Percentiles rank a stretch among this genome's conserved stretches.
phyloP scores from a whole-genome alignment of 176 grass and related monocot genomes.

The Hordeum marinum region DNA sequence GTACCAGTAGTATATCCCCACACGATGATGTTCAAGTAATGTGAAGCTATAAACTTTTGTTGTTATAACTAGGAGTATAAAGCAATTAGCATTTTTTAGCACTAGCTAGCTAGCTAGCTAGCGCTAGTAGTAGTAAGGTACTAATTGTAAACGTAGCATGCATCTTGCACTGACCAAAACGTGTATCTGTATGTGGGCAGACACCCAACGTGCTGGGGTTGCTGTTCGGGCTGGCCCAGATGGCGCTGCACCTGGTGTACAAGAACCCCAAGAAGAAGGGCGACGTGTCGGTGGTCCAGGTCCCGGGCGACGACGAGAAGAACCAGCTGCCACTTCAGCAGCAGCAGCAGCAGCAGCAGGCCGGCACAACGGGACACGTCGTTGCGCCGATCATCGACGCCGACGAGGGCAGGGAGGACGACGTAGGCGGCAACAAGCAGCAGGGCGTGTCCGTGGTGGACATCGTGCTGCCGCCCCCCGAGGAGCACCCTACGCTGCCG shows the following conservation, averaged over 20 bases:
- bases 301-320: conserved; percentile 4
- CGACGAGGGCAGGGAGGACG: neutral
- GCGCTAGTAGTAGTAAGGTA: too few species aligned
- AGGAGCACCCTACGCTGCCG: neutral
- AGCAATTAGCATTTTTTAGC: neutral
- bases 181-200: conserved; percentile 29
- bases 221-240: conserved; percentile 69
- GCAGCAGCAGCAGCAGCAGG: neutral
- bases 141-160: neutral
- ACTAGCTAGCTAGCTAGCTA: neutral
- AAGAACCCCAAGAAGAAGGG: conserved; percentile 51
- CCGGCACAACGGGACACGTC: neutral
- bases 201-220: conserved; percentile 76
- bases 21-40: too few species aligned
- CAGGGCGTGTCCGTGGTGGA: conserved; percentile 10
- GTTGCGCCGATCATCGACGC: neutral
- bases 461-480: conserved; percentile 9
- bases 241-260: conserved; percentile 71
- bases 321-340: neutral
- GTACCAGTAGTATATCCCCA: neutral
- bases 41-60: too few species aligned
- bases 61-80: neutral
- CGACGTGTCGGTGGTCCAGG: conserved; percentile 42
- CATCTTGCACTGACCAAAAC: conserved; percentile 1
- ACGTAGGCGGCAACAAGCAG: neutral